phyloP scores from a whole-genome alignment of 176 grass and related monocot species.

The Cenchrus purpureus region DNA sequence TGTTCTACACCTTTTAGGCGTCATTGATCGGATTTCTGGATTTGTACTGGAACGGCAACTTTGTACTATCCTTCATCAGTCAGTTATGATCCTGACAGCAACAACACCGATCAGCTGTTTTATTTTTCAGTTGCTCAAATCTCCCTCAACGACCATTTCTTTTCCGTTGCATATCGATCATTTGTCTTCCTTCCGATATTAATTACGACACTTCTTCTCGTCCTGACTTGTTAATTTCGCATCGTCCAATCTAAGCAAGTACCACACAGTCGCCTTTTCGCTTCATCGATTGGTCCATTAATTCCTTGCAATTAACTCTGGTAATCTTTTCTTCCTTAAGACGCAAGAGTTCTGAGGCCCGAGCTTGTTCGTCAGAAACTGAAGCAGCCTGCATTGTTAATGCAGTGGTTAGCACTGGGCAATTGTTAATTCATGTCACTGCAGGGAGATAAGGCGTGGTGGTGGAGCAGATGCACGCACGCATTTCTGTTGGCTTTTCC shows the following conservation, averaged over 20 bases:
- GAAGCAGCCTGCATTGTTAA: not conserved
- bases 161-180: slow-evolving; percentile 36
- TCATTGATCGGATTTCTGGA: slow-evolving; percentile 14
- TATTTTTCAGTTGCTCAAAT: slow-evolving; percentile 35
- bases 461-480: slow-evolving; percentile 55
- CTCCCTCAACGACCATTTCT: slow-evolving; percentile 29
- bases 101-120: slow-evolving; percentile 24
- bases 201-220: slow-evolving; percentile 27
- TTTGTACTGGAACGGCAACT: slow-evolving; percentile 50
- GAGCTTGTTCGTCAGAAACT: slow-evolving; percentile 24
- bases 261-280: slow-evolving; percentile 15
- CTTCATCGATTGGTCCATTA: slow-evolving; percentile 1
- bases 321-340: not conserved
- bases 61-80: slow-evolving; percentile 41
- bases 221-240: slow-evolving; percentile 42
- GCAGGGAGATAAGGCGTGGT: slow-evolving; percentile 43
- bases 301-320: slow-evolving; percentile 4
- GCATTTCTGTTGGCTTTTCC: slow-evolving; percentile 39
- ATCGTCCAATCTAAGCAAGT: slow-evolving; percentile 40
- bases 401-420: slow-evolving; percentile 45
- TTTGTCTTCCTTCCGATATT: slow-evolving; percentile 30
- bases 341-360: slow-evolving; percentile 24
- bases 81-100: slow-evolving; percentile 48
- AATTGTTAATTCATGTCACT: slow-evolving; percentile 43
- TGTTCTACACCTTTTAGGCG: slow-evolving; percentile 34